phyloP scores from a whole-genome alignment of 441 rosid genomes.

The Gossypium davidsonii region DNA sequence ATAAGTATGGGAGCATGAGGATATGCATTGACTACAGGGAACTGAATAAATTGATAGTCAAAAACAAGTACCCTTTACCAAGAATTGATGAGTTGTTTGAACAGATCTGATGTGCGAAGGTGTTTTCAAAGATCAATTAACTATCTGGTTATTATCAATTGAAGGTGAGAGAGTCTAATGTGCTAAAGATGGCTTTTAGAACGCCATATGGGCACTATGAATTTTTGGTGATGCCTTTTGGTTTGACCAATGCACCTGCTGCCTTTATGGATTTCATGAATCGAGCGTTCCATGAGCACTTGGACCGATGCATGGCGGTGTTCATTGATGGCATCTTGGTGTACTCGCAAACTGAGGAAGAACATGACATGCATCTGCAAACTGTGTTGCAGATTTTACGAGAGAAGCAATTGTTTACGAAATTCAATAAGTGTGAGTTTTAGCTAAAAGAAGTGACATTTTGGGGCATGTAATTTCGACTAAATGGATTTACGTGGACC shows the following conservation, averaged over 20 bases:
- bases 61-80: not conserved
- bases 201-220: not conserved
- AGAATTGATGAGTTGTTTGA: not conserved
- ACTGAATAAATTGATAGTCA: not conserved
- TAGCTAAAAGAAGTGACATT: not conserved
- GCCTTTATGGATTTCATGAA: not conserved
- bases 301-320: not conserved
- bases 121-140: too few species aligned
- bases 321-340: not conserved
- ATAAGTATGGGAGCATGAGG: not conserved
- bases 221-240: not conserved
- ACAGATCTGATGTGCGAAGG: too few species aligned
- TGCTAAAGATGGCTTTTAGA: not conserved
- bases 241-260: not conserved
- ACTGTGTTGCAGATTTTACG: not conserved
- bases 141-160: not conserved
- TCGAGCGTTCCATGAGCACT: not conserved
- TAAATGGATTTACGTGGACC: not conserved
- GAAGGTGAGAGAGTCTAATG: not conserved
- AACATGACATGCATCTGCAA: not conserved
- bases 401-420: not conserved
- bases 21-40: not conserved
- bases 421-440: not conserved
- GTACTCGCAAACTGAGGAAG: not conserved
- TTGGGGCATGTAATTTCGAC: not conserved